Evolutionary conservation across 2,329 filamentous ascomycete genomes (phyloP).

Genomic region (Daldinia sp.): DNA sequence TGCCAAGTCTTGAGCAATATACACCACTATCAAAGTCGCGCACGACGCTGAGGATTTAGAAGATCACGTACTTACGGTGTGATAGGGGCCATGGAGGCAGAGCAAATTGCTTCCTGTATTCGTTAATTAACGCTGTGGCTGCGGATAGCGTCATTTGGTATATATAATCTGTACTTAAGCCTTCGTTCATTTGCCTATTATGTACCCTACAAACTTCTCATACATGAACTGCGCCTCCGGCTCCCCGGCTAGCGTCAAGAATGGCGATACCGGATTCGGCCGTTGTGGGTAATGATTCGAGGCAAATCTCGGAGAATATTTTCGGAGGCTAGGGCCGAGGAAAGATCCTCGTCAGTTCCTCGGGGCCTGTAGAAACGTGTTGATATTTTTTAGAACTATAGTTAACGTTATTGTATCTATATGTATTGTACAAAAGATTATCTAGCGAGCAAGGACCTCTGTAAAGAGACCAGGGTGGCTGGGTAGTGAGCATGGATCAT

Average conservation of each 20-base stretch:
- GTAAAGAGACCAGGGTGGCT: constrained; percentile 22
- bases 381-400: constrained; percentile 11
- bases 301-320: constrained; percentile 41
- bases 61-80: constrained; percentile 24
- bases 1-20: constrained; percentile 38
- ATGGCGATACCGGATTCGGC: constrained; percentile 31
- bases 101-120: constrained; percentile 16
- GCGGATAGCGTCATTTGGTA: constrained; percentile 6
- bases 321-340: constrained; percentile 36
- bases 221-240: constrained; percentile 19
- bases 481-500: constrained; percentile 28
- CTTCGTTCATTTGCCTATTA: constrained; percentile 5
- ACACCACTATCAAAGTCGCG: constrained; percentile 25
- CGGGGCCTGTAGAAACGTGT: constrained; percentile 25
- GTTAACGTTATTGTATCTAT: neutral
- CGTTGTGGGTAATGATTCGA: constrained; percentile 14
- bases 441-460: neutral
- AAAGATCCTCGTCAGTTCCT: constrained; percentile 32
- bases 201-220: neutral
- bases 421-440: neutral
- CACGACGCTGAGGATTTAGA: constrained; percentile 18
- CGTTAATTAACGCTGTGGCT: constrained; percentile 5
- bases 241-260: constrained; percentile 20
- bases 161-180: constrained; percentile 21
- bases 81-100: constrained; percentile 16